Evolutionary conservation across 176 grass and related monocot genomes (phyloP).

Genomic region (Phoenix dactylifera): DNA sequence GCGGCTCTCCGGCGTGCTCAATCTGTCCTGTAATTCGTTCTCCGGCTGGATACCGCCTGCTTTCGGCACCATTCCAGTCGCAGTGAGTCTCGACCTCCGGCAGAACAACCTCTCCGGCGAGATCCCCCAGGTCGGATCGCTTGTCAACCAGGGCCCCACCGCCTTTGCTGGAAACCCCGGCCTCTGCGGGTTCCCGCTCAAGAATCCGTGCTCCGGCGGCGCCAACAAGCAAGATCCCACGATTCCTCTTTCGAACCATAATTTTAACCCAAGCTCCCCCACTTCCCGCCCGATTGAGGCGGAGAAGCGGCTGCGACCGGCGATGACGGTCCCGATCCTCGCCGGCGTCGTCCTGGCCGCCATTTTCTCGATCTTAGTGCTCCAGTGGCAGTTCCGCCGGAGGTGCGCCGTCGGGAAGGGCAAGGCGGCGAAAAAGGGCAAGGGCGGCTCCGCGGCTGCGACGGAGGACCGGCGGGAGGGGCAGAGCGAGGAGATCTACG

Average conservation of each 20-base stretch:
- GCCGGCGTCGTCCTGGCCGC: slow-evolving; percentile 34
- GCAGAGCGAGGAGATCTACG: slow-evolving; percentile 71
- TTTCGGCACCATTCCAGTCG: slow-evolving; percentile 66
- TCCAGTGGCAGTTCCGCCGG: slow-evolving; percentile 83
- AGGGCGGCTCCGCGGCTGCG: slow-evolving; percentile 16
- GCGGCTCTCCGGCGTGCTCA: slow-evolving; percentile 67
- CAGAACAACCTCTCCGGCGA: slow-evolving; percentile 87
- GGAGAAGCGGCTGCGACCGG: slow-evolving; percentile 24
- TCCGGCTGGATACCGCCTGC: slow-evolving; percentile 55
- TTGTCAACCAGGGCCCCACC: slow-evolving; percentile 90
- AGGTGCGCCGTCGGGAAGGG: slow-evolving; percentile 34
- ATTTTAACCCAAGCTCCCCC: slow-evolving; percentile 35
- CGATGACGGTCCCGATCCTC: slow-evolving; percentile 44
- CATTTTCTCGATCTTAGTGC: slow-evolving; percentile 33
- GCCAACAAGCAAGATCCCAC: slow-evolving; percentile 30
- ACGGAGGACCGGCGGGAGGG: slow-evolving; percentile 36
- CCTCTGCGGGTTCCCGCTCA: slow-evolving; percentile 86
- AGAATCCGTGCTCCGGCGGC: slow-evolving; percentile 38
- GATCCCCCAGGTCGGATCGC: slow-evolving; percentile 85
- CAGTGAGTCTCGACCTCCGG: slow-evolving; percentile 74
- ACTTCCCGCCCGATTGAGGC: slow-evolving; percentile 23
- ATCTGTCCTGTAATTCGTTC: slow-evolving; percentile 72
- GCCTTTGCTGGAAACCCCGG: slow-evolving; percentile 73
- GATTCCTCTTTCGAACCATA: slow-evolving; percentile 34
- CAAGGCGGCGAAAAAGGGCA: slow-evolving; percentile 42